phyloP scores from a whole-genome alignment of 768 basidiomycete species.

The Collybia mongolica region DNA sequence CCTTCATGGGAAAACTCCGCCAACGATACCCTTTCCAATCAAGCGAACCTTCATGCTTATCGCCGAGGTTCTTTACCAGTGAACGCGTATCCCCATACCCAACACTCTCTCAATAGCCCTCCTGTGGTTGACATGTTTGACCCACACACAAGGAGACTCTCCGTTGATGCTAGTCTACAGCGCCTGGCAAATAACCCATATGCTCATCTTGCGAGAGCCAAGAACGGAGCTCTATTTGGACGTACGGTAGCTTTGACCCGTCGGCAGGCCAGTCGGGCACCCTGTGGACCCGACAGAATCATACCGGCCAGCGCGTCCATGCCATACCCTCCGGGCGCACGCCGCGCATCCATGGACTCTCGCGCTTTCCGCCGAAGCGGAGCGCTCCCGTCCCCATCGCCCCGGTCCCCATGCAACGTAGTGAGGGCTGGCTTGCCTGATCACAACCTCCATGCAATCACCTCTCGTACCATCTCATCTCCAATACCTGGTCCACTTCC shows the following conservation, averaged over 20 bases:
- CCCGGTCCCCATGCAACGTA: slow-evolving; percentile 39
- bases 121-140: slow-evolving; percentile 41
- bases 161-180: slow-evolving; percentile 47
- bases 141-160: slow-evolving; percentile 39
- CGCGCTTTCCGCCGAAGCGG: slow-evolving; percentile 32
- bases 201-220: slow-evolving; percentile 48
- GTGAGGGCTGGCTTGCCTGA: slow-evolving; percentile 49
- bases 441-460: slow-evolving; percentile 45
- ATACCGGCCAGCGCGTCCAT: slow-evolving; percentile 24
- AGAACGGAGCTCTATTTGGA: slow-evolving; percentile 46
- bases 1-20: slow-evolving; percentile 36
- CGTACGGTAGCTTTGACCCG: slow-evolving; percentile 34
- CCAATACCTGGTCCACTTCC: slow-evolving; percentile 60
- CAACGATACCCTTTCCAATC: slow-evolving; percentile 22
- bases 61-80: slow-evolving; percentile 60
- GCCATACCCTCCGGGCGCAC: slow-evolving; percentile 36
- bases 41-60: slow-evolving; percentile 24
- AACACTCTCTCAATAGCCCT: slow-evolving; percentile 30
- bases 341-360: slow-evolving; percentile 41
- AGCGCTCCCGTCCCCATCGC: slow-evolving; percentile 41
- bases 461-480: slow-evolving; percentile 42
- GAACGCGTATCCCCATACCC: slow-evolving; percentile 33
- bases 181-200: slow-evolving; percentile 51
- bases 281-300: slow-evolving; percentile 26
- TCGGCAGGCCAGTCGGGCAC: slow-evolving; percentile 24